Percentiles rank a stretch among this genome's conserved stretches.
phyloP scores from a whole-genome alignment of 257 asterid genomes.

The Paraleonurus japonicus region DNA sequence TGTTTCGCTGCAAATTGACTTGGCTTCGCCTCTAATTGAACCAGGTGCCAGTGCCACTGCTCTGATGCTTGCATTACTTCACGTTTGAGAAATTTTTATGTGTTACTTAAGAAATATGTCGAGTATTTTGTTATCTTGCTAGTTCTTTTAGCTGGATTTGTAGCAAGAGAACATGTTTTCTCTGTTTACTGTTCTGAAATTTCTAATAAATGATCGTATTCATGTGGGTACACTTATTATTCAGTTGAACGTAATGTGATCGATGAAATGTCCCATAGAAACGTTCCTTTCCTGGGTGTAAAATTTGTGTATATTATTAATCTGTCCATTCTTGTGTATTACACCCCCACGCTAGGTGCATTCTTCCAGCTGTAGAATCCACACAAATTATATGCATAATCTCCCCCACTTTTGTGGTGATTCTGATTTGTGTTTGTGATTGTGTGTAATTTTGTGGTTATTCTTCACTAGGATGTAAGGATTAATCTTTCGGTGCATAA shows the following conservation, averaged over 20 bases:
- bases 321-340: too few species aligned
- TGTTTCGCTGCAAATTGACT: neutral
- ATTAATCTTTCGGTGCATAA: neutral
- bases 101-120: too few species aligned
- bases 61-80: neutral
- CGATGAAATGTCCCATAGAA: neutral
- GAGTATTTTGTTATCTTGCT: neutral
- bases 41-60: neutral
- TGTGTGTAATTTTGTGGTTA: neutral
- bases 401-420: neutral
- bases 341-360: too few species aligned
- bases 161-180: neutral
- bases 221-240: neutral
- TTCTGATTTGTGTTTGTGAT: neutral
- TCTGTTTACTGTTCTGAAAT: neutral
- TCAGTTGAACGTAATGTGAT: constrained; percentile 7
- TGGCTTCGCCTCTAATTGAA: neutral
- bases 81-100: neutral
- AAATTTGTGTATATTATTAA: neutral
- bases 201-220: neutral
- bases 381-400: too few species aligned
- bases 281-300: neutral
- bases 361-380: too few species aligned
- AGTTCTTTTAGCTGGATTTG: neutral
- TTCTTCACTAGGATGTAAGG: too few species aligned